Evolutionary conservation across 805 yeast species (phyloP), one percentile per base, ranked within the genome.

Genomic region (Myxozyma neotropica): DNA sequence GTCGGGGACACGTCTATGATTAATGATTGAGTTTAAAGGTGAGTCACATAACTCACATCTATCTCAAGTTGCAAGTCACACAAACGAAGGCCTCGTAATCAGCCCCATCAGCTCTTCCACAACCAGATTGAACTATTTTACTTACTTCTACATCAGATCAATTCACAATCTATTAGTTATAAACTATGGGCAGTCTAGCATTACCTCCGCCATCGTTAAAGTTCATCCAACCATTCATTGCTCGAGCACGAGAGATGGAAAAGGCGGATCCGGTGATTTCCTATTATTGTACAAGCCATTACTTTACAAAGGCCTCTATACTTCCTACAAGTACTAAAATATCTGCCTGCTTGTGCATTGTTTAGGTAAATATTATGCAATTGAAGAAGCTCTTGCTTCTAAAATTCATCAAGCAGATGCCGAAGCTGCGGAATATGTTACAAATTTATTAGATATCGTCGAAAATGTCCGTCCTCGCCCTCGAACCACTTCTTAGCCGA

Each of bases 381-480:
- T 88, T 2, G 93, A 92, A 71, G 77, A 82, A 67, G 84, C 93
- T 2, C 74, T 93, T 21, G 78, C 78, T 38, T 73, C 80, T 44
- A 81, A 83, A 56, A 74, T 85, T 21, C 96, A 91, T 68, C 74
- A 81, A 23, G 67, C 75, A 1, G 81, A 82, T 59, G 74, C 77
- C 6, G 86, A 80, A 13, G 81, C 81, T 29, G 89, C 89, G 13
- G 68, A 67, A 1, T 83, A 82, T 66, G 89, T 93, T 0, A 74
- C 86, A 48, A 69, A 71, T 1, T 74, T 94, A 46, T 74, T 93
- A 56, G 95, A 87, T 68, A 81, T 81, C 2, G 83, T 94, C 38
- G 99, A 94, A 70, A 59, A 67, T 1, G 74, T 79, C 36, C 15
- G n/a, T 19, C 5, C 40, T 21, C 36, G 1, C 17, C 21, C 8